Base-by-base conservation (phyloP, 1,284 basidiomycete species). In the Papiliotrema nemorosa region DNA sequence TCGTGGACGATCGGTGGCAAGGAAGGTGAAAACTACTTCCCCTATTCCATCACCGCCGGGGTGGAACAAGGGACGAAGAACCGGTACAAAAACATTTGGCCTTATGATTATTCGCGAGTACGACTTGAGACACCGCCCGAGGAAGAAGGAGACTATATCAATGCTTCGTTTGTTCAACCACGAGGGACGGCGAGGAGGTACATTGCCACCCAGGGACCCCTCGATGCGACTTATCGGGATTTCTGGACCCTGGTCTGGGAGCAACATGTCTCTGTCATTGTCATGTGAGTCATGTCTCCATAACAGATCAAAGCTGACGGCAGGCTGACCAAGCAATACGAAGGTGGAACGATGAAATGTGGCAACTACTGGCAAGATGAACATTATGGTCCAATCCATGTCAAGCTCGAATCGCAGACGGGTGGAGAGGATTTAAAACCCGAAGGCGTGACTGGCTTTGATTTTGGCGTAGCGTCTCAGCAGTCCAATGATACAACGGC, bases 31-130 rank as follows among this genome's bases (percentile, higher is more conserved):
- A 57, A 53, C 50, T 74, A 51, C 84, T 94, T 78, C 83, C 93
- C 66, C 10, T 97, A 87, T 73, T 92, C 90, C 54, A 98, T 98
- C 60, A 91, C 90, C 0, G 94, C 94, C 3, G 94, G 90, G 2
- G 82, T 98, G 3, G 94, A 97, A 76, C 89, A 94, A 60, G 94
- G 94, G 12, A 80, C 84, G 12, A 93, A 97, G 79, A 97, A 97
- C 64, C 80, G 86, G 88, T 88, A 50, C 42, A 92, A 91, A 64
- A 89, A 97, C 67, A 94, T 97, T 49, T 97, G 92, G 92, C 92
- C 92, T 0, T 97, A 93, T 64, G 92, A 96, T 48, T 73, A 66
- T 44, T 72, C 75, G 14, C 84, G 90, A 22, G 90, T 94, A 3
- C 81, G 84, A 37, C 76, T 96, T 21, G 80, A 80, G 9, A 74